Percentiles rank a stretch among this genome's conserved stretches.
Conservation (phyloP, 164 flowering plant species). For the Vitis vinifera region DNA sequence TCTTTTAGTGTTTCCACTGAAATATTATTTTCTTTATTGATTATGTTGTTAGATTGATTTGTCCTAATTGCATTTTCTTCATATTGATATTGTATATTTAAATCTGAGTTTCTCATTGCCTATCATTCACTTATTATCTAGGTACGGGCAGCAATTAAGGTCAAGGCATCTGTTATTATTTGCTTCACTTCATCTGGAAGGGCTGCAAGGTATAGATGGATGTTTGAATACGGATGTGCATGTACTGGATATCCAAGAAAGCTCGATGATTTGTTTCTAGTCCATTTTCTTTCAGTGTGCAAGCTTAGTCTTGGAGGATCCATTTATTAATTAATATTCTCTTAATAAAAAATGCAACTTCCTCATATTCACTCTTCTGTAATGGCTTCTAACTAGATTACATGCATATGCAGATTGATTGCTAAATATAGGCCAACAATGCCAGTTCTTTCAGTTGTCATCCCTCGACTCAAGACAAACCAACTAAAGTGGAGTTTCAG, state of each 20-base stretch:
- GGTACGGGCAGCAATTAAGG: slow-evolving; percentile 90
- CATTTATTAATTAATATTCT: too few species aligned
- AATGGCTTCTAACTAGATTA: neutral
- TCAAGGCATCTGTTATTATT: slow-evolving; percentile 84
- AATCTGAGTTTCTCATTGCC: neutral
- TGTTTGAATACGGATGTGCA: neutral
- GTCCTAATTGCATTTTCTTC: neutral
- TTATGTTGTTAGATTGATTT: neutral
- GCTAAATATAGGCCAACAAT: slow-evolving; percentile 93
- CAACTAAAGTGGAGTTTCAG: slow-evolving; percentile 83
- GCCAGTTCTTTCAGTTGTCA: slow-evolving; percentile 90
- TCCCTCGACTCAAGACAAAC: slow-evolving; percentile 81
- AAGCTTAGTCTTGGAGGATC: too few species aligned
- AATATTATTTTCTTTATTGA: neutral
- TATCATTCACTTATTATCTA: slow-evolving; percentile 20
- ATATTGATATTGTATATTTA: neutral
- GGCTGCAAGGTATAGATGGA: slow-evolving; percentile 71
- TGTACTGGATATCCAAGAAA: neutral
- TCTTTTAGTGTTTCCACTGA: neutral
- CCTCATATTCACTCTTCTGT: neutral
- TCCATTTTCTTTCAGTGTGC: neutral
- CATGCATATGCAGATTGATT: slow-evolving; percentile 57
- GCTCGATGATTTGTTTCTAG: neutral
- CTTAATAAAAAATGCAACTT: neutral
- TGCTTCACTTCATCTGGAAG: slow-evolving; percentile 90